Base-by-base conservation (phyloP, 2,329 filamentous ascomycete species). In the Diaporthe sp. region DNA sequence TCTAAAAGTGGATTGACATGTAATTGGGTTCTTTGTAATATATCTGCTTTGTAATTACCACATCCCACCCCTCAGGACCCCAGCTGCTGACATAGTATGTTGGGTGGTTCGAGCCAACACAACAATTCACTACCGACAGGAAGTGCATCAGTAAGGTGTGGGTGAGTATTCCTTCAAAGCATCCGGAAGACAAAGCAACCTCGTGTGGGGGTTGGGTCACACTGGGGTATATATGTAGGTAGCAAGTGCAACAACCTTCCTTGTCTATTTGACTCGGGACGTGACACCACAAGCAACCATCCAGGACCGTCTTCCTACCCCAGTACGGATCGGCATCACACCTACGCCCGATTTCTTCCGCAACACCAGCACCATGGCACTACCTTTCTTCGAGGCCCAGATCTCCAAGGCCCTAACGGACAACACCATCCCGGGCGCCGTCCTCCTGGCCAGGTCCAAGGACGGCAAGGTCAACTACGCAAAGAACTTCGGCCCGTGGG, bases 351-450 rank as follows among this genome's bases (percentile, higher is more conserved):
- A 42, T 1, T 37, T 17, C 55, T 22, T 3, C 22, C 5, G 1
- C 34, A 49, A 47, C 3, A 58, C 20, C n/a, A 71, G 5, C 68
- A 34, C 44, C 68, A 71, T 71, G 68, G 42, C 53, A 1, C 28
- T 28, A 12, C 22, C 31, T 12, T 44, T 34, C 37, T 74, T 74
- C 63, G 72, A 74, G 49, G 34, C 60, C 22, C 15, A 58, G n/a
- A 37, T 71, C 12, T 53, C 47, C 22, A 68, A 74, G 12, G 72
- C 72, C 51, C n/a, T 74, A 15, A 51, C n/a, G 12, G 61, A 71
- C 12, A n/a, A 47, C 37, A 47, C n/a, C 72, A 58, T 70, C 53
- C 72, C 72, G 12, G 72, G 72, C 49, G 72, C 31, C 39, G 72
- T 74, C 61, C 61, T 74, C 20, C 49, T 68, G 3, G 72, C 72